A percentile compares a stretch with the other conserved stretches of the same genome.
These are phyloP conservation scores for Pythium brassicae DNA, from an alignment of 352 stramenopile species.

Conservation along the genomic window DNA sequence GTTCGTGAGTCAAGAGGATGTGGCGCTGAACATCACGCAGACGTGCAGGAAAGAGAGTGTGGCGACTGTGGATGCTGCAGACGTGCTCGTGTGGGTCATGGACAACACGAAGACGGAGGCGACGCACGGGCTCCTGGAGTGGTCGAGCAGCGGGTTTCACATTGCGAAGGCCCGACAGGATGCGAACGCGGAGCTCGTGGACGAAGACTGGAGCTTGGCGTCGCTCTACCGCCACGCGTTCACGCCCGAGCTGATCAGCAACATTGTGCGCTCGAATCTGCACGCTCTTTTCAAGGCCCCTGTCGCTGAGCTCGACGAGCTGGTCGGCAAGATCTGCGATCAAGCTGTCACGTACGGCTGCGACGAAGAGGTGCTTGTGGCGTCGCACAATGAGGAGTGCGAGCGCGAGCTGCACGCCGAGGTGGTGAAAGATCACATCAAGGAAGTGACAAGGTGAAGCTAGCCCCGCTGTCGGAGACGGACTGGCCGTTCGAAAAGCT, in stretches of 20 bases:
- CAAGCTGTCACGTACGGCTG: constrained; percentile 19
- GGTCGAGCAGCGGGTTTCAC: constrained; percentile 73
- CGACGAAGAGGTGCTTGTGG: constrained; percentile 36
- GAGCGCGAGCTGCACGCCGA: constrained; percentile 56
- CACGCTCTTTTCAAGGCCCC: neutral
- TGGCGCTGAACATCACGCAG: constrained; percentile 42
- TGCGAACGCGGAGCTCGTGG: constrained; percentile 23
- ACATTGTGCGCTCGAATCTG: constrained; percentile 25
- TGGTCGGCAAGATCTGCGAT: constrained; percentile 17
- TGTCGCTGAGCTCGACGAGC: neutral
- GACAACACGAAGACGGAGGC: constrained; percentile 76
- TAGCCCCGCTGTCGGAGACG: constrained; percentile 15
- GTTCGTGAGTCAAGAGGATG: constrained; percentile 64
- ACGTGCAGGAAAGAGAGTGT: constrained; percentile 5
- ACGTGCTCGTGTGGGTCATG: constrained; percentile 85
- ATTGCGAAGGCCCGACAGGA: constrained; percentile 31
- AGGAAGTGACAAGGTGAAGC: constrained; percentile 16
- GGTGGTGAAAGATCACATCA: constrained; percentile 30
- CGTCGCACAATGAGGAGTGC: constrained; percentile 38
- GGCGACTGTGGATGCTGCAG: constrained; percentile 15
- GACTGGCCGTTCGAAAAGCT: constrained; percentile 17
- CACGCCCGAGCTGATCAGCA: constrained; percentile 21
- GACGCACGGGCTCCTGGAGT: constrained; percentile 61
- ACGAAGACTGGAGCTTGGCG: constrained; percentile 47
- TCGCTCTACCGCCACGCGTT: constrained; percentile 27